phyloP scores from a whole-genome alignment of 2,329 filamentous ascomycete genomes.

The Colletotrichum godetiae region DNA sequence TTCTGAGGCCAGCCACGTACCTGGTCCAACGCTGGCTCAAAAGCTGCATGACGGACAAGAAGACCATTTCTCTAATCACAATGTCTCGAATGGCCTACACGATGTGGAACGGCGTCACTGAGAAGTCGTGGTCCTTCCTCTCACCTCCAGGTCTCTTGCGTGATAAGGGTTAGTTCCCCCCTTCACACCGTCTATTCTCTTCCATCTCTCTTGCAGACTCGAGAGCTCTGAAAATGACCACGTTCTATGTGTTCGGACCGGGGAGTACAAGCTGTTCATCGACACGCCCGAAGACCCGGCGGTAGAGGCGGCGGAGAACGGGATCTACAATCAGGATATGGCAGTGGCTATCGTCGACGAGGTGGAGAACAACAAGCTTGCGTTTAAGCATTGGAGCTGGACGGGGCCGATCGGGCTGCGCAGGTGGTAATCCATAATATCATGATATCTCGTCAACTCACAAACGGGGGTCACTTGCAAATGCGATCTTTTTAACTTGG shows the following conservation, averaged over 20 bases:
- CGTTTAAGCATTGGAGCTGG: slow-evolving; percentile 8
- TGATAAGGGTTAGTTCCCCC: slow-evolving; percentile 7
- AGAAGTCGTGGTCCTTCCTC: not conserved
- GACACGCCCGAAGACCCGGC: not conserved
- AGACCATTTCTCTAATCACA: not conserved
- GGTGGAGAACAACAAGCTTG: not conserved
- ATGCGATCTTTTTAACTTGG: too few relatives aligned
- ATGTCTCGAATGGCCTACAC: not conserved
- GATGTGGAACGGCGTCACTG: slow-evolving; percentile 11
- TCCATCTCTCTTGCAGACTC: not conserved
- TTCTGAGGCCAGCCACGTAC: not conserved
- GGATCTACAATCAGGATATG: slow-evolving; percentile 15
- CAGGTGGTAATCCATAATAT: not conserved
- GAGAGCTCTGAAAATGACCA: not conserved
- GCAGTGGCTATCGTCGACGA: slow-evolving; percentile 5
- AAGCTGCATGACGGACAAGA: not conserved
- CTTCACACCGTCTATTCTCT: too few relatives aligned
- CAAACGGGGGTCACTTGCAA: too few relatives aligned
- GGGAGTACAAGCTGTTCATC: not conserved
- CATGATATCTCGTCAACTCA: too few relatives aligned
- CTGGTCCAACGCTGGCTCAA: not conserved
- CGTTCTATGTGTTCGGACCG: not conserved
- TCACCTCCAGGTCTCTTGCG: not conserved
- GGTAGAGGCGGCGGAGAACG: not conserved
- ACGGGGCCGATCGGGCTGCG: not conserved